Conservation (phyloP, 78 protist species). For the Chrysochromulina tobinii region DNA sequence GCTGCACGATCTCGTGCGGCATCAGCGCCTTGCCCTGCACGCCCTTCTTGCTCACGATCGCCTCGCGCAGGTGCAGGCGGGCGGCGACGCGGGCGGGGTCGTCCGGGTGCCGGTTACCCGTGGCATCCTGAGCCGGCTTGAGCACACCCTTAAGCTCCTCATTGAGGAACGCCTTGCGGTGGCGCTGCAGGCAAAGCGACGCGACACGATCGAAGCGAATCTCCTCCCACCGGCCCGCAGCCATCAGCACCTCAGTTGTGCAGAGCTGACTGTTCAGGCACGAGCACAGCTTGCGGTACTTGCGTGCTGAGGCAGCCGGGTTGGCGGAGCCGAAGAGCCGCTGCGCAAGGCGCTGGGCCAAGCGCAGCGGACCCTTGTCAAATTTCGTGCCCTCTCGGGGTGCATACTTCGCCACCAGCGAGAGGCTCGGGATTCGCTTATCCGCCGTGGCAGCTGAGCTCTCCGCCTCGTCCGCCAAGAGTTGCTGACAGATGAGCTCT, state of each 20-base stretch:
- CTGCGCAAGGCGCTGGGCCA: background rate
- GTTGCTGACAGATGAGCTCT: background rate
- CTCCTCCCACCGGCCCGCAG: background rate
- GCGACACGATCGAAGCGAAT: background rate
- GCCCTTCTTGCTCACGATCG: background rate
- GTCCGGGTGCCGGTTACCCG: background rate
- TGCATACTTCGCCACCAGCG: background rate
- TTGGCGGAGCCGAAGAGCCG: background rate
- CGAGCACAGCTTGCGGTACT: background rate
- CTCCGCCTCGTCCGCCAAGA: background rate
- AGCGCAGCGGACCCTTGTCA: background rate
- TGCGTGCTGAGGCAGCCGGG: background rate
- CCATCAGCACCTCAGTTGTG: background rate
- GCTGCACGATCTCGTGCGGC: background rate
- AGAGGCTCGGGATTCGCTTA: background rate
- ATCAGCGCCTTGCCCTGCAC: background rate
- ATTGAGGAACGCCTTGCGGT: slow-evolving; percentile 4
- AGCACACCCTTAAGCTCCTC: background rate
- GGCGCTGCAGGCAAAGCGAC: background rate
- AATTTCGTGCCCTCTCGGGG: background rate
- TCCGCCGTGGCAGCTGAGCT: background rate
- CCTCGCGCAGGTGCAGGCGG: background rate
- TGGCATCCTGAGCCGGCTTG: background rate
- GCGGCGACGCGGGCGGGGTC: background rate
- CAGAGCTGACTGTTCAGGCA: background rate